These are phyloP conservation scores for Aspergillus nomiae DNA, from an alignment of 2,329 filamentous ascomycete genomes.

Conservation along the genomic window DNA sequence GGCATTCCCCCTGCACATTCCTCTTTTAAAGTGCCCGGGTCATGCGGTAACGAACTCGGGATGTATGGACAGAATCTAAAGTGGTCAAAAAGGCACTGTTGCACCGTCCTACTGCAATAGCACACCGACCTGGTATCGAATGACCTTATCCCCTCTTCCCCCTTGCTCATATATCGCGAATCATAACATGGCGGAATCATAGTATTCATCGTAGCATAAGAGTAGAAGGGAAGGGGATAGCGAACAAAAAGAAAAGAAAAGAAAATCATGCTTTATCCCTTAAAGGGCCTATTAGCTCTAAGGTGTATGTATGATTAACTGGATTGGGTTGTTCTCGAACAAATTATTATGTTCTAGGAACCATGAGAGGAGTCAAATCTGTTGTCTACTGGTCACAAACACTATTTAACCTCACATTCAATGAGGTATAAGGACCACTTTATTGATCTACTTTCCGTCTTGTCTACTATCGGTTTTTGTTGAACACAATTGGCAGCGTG, in stretches of 20 bases:
- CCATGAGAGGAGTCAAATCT: conserved; percentile 14
- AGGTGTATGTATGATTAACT: not conserved
- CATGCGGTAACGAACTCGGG: not conserved
- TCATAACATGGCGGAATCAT: not conserved
- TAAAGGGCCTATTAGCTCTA: not conserved
- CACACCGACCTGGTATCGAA: conserved; percentile 2
- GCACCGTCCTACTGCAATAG: not conserved
- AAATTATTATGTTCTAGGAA: not conserved
- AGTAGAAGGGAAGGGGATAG: not conserved
- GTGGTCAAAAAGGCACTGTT: not conserved
- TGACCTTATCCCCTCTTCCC: conserved; percentile 1
- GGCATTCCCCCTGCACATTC: not conserved
- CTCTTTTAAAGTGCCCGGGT: not conserved
- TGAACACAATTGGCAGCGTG: not conserved
- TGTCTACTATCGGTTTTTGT: not conserved
- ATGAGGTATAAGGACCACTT: not conserved
- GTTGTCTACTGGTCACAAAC: conserved; percentile 5
- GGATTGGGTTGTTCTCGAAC: conserved; percentile 1
- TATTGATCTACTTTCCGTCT: conserved; percentile 3
- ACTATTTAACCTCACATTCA: not conserved
- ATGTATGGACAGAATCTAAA: not conserved
- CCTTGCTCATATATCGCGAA: conserved; percentile 2
- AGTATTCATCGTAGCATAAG: not conserved
- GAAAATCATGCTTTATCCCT: not conserved
- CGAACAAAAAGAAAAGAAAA: not conserved